Base-by-base conservation (phyloP, 768 basidiomycete genomes). In the Boletus barrowsii region DNA sequence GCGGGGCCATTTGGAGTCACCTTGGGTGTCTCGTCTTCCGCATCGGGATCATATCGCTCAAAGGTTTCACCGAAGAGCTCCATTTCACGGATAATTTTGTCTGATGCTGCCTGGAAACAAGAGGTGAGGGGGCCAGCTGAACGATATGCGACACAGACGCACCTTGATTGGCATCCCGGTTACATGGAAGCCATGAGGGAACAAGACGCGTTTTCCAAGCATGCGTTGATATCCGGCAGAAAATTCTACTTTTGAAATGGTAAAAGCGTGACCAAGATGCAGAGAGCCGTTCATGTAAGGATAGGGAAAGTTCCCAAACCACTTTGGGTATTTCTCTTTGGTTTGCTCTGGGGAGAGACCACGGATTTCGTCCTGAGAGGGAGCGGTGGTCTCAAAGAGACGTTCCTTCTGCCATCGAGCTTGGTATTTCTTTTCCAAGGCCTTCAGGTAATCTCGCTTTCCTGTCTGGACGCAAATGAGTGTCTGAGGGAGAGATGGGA, bases 121-220 rank as follows among this genome's bases (percentile, higher is more conserved):
- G 26, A 14, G 17, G 9, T 56, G 41, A 54, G 42, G 17, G 40
- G 11, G 30, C 17, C 22, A 22, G 14, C 9, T 1, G 11, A 42
- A 1, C 2, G 15, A 37, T 6, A 7, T 9, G n/a, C 3, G 41
- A 43, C 15, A 33, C 8, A 56, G 10, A 74, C 87, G 55, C 57
- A 92, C 96, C 83, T 98, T 98, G 79, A 99, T 99, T 37, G 97
- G 97, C 93, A 99, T 90, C 33, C 97, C 97, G 6, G 97, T 99
- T 63, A 90, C 91, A 74, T 99, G 97, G 73, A 97, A 90, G 45
- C 92, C 97, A 66, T 95, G 89, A n/a, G 97, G 97, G 75, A 98
- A 98, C 61, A 99, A 73, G 29, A 89, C 93, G 15, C 91, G 81
- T 75, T 97, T 97, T 48, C 97, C 96, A 59, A 94, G 69, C 89